Conservation (phyloP, 2,329 filamentous ascomycete genomes). For the Chaetomium sp. region DNA sequence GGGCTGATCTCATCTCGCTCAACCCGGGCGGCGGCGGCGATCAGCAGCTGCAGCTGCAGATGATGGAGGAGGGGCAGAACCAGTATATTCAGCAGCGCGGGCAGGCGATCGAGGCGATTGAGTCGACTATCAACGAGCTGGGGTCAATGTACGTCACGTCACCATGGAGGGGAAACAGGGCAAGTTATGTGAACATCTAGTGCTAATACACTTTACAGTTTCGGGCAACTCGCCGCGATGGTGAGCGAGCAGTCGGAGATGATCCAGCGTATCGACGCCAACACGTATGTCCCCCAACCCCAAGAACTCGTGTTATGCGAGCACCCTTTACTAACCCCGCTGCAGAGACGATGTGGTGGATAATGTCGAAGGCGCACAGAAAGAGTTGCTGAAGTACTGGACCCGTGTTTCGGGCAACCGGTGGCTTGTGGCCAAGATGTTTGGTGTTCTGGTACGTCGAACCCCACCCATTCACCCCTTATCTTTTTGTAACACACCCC, state of each 20-base stretch:
- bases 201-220: conserved; percentile 48
- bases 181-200: neutral
- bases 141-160: conserved; percentile 42
- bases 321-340: conserved; percentile 4
- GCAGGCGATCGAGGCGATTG: conserved; percentile 93
- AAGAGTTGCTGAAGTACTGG: conserved; percentile 97
- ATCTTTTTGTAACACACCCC: neutral
- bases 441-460: conserved; percentile 76
- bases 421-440: conserved; percentile 87
- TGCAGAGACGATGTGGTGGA: conserved; percentile 86
- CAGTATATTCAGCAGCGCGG: conserved; percentile 88
- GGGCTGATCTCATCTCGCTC: conserved; percentile 71
- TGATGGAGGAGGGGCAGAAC: conserved; percentile 91
- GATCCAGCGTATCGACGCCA: conserved; percentile 95
- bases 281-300: conserved; percentile 35
- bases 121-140: conserved; percentile 87
- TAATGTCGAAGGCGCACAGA: conserved; percentile 93
- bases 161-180: neutral
- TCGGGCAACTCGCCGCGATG: conserved; percentile 92
- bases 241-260: conserved; percentile 96
- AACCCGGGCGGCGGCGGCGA: conserved; percentile 64
- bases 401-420: conserved; percentile 86
- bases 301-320: neutral
- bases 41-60: conserved; percentile 64
- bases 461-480: conserved; percentile 25